These are phyloP conservation scores for Monilinia polystroma DNA, from an alignment of 2,329 filamentous ascomycete genomes.

Conservation along the genomic window DNA sequence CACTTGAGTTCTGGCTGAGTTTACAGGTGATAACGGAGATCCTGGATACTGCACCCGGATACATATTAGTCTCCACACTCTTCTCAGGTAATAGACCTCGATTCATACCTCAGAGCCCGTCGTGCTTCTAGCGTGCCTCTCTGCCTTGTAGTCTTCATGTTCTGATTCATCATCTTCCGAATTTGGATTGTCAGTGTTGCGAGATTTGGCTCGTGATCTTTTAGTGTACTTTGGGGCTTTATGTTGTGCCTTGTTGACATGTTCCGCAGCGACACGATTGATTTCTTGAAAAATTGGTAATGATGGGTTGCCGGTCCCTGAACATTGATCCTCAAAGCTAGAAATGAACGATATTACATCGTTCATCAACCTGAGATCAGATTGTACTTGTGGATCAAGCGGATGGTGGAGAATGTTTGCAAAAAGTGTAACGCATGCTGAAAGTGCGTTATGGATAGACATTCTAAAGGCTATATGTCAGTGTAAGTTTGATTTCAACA, in stretches of 20 bases:
- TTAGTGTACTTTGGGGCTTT: constrained; percentile 11
- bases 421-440: constrained; percentile 86
- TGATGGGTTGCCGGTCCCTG: neutral
- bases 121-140: neutral
- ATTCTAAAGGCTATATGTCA: constrained; percentile 21
- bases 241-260: constrained; percentile 9
- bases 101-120: constrained; percentile 6
- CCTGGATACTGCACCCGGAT: neutral
- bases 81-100: neutral
- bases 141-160: neutral
- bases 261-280: constrained; percentile 11
- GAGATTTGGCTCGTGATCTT: constrained; percentile 1
- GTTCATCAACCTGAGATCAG: constrained; percentile 84
- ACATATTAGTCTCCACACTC: neutral
- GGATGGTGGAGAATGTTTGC: constrained; percentile 94
- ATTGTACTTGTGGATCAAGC: constrained; percentile 76
- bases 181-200: neutral
- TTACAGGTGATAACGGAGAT: neutral
- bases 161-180: constrained; percentile 4
- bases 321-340: constrained; percentile 6
- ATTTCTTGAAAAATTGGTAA: constrained; percentile 10
- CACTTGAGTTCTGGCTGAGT: neutral
- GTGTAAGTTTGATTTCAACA: neutral
- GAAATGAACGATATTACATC: constrained; percentile 52
- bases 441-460: constrained; percentile 78